Conservation (phyloP, 305 asterid genomes). For the Ilex paraguariensis region DNA sequence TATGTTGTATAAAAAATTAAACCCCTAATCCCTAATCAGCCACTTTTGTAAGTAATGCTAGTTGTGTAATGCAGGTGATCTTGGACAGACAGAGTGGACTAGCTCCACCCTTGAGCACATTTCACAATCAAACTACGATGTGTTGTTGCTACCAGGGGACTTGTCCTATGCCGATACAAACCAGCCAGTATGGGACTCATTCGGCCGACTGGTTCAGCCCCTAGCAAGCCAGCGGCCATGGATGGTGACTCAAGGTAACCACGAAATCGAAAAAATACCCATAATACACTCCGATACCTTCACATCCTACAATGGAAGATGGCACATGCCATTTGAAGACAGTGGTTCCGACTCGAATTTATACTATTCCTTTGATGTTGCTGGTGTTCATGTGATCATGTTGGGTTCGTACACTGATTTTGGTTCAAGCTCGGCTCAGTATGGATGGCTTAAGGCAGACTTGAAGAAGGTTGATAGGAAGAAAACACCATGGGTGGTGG, state of each 20-base stretch:
- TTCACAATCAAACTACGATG: conserved; percentile 41
- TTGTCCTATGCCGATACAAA: conserved; percentile 53
- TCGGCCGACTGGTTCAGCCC: conserved; percentile 61
- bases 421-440: conserved; percentile 45
- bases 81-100: conserved; percentile 76
- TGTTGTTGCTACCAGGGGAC: conserved; percentile 67
- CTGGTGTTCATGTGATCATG: conserved; percentile 63
- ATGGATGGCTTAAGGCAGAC: conserved; percentile 52
- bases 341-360: conserved; percentile 65
- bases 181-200: conserved; percentile 67
- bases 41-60: neutral
- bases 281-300: conserved; percentile 24
- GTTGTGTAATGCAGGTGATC: conserved; percentile 45
- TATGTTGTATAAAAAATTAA: too few species aligned
- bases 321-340: conserved; percentile 68
- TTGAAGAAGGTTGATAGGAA: conserved; percentile 38
- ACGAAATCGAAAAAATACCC: conserved; percentile 57
- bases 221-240: conserved; percentile 64
- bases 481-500: conserved; percentile 68
- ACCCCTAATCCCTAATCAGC: too few species aligned
- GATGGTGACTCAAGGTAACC: conserved; percentile 92
- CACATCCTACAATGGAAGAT: conserved; percentile 63
- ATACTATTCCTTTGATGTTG: conserved; percentile 64
- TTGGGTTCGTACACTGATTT: conserved; percentile 70
- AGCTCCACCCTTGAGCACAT: conserved; percentile 51